phyloP scores from a whole-genome alignment of 2,329 filamentous ascomycete species.

The Alternaria longipes region DNA sequence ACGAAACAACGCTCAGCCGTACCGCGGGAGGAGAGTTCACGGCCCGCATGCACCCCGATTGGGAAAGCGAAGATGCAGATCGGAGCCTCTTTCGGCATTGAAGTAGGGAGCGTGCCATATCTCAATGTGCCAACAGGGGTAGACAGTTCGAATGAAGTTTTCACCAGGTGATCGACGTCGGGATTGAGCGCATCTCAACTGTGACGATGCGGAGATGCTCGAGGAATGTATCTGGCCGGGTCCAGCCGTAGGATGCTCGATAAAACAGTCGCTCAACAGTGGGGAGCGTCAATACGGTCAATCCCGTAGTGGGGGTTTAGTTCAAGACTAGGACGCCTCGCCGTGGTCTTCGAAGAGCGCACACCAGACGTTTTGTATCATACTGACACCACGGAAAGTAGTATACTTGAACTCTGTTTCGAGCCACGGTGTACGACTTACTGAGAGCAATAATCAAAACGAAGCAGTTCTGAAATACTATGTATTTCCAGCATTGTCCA shows the following conservation, averaged over 20 bases:
- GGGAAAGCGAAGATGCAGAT: slow-evolving; percentile 6
- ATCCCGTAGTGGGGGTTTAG: slow-evolving; percentile 12
- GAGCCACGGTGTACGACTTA: neutral
- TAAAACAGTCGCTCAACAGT: slow-evolving; percentile 4
- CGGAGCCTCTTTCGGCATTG: neutral
- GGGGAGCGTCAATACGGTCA: slow-evolving; percentile 6
- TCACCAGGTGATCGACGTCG: slow-evolving; percentile 3
- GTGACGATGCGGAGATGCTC: neutral
- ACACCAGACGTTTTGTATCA: neutral
- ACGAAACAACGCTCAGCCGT: neutral
- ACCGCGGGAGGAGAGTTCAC: slow-evolving; percentile 2
- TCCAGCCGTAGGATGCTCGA: neutral
- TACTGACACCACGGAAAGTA: neutral
- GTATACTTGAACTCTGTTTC: neutral
- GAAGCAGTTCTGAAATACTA: neutral
- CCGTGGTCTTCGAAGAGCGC: neutral
- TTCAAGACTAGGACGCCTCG: slow-evolving; percentile 4
- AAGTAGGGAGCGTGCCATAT: neutral
- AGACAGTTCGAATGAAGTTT: neutral
- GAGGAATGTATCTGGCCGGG: slow-evolving; percentile 2
- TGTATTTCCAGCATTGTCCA: neutral
- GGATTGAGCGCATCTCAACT: slow-evolving; percentile 2
- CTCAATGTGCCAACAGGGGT: slow-evolving; percentile 3
- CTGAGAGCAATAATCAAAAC: neutral
- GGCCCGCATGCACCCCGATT: neutral